Conservation (phyloP, 148 eudicot genomes). For the Chenopodium suecicum region DNA sequence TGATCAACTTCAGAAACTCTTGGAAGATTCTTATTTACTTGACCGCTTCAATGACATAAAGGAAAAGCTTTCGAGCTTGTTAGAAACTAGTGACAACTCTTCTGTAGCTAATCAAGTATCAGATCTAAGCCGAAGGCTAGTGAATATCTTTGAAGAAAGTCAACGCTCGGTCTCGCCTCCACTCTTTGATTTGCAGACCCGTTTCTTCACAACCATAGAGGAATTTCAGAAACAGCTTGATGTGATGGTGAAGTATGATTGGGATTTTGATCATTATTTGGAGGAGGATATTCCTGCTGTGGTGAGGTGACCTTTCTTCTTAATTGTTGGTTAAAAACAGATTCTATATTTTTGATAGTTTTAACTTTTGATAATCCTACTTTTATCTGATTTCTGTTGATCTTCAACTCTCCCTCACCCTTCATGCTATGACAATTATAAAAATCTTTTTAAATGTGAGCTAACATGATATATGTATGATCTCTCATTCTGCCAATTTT, state of each 20-base stretch:
- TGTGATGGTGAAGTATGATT: slow-evolving; percentile 84
- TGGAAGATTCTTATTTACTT: slow-evolving; percentile 64
- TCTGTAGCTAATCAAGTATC: slow-evolving; percentile 62
- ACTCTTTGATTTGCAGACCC: slow-evolving; percentile 75
- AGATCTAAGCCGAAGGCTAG: slow-evolving; percentile 83
- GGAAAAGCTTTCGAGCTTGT: slow-evolving; percentile 56
- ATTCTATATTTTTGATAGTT: slow-evolving; percentile 1
- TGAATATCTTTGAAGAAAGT: slow-evolving; percentile 81
- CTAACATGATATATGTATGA: not conserved
- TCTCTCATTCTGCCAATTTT: not conserved
- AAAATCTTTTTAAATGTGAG: not conserved
- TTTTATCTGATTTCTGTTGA: not conserved
- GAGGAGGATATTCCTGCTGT: slow-evolving; percentile 96
- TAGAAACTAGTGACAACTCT: slow-evolving; percentile 67
- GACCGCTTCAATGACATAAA: slow-evolving; percentile 67
- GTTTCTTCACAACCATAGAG: slow-evolving; percentile 65
- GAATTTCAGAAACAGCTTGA: slow-evolving; percentile 95
- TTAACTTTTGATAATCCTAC: slow-evolving; percentile 1
- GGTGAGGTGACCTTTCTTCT: slow-evolving; percentile 89
- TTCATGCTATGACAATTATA: not conserved
- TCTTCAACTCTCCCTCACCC: not conserved
- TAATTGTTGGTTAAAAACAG: slow-evolving; percentile 27
- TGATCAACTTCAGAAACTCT: slow-evolving; percentile 74
- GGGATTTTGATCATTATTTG: slow-evolving; percentile 95
- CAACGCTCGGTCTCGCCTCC: slow-evolving; percentile 90